Base-by-base conservation (phyloP, 2,329 filamentous ascomycete species). In the Cordyceps farinosa region DNA sequence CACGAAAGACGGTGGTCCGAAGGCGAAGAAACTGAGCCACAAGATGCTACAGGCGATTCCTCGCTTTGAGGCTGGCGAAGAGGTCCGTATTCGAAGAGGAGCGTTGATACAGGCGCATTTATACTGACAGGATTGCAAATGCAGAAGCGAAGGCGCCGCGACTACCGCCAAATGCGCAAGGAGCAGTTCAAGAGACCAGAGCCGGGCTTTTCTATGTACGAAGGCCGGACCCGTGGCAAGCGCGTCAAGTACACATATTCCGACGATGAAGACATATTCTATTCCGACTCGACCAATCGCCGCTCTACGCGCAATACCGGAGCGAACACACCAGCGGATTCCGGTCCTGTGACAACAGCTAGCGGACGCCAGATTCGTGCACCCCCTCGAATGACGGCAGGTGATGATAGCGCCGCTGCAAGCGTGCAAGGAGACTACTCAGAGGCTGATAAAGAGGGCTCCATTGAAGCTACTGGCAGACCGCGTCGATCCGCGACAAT, bases 181-280 rank as follows among this genome's bases (percentile, higher is more conserved):
- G 91, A 94, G 65, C 89, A 90, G 64, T 98, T 98, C 77, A 85
- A 90, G 68, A 87, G 92, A 5, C 92, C 92, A 6, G 93, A 97
- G 69, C 89, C 90, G 10, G 92, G 92, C 5, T 96, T 94, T 73
- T 97, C 93, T 1, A 81, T 96, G 64, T 99, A 99, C 74, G 95
- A 99, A 78, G 95, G 95, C 56, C 91, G 95, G 60, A 99, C 96
- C 5, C 87, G 95, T 64, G 95, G 95, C 63, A 98, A 99, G 80
- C 90, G 94, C 65, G 90, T 96, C 78, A 96, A 93, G 76, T 99
- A 99, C 73, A 99, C 92, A 0, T 99, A 91, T 72, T 96, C 92
- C 0, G 93, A 97, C 59, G 91, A 96, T 30, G 91, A 96, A 68
- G 89, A 89, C 42, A 86, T 88, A 17, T 86, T 87, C 58, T 84